phyloP scores from a whole-genome alignment of 2,329 filamentous ascomycete genomes.

The Calonectria montana region DNA sequence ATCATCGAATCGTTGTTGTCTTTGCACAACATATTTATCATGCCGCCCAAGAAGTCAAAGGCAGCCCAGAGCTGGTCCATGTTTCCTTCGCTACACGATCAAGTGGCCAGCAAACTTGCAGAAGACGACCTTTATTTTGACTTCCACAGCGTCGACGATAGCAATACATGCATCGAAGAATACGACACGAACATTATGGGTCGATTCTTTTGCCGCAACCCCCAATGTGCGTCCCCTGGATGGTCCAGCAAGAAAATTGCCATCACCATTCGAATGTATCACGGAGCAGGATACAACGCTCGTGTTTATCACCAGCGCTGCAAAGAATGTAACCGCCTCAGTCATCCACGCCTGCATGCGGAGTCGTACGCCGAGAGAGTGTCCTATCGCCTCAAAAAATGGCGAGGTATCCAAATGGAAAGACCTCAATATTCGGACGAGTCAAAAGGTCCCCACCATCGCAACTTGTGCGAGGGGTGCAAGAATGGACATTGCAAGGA shows the following conservation, averaged over 20 bases:
- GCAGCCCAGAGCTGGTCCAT: slow-evolving; percentile 28
- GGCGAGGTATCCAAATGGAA: slow-evolving; percentile 44
- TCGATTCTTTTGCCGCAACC: slow-evolving; percentile 46
- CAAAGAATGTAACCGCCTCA: slow-evolving; percentile 42
- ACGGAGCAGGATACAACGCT: slow-evolving; percentile 46
- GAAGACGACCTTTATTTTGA: slow-evolving; percentile 27
- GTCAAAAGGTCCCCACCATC: slow-evolving; percentile 37
- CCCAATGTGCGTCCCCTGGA: slow-evolving; percentile 25
- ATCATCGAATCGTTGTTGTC: too few species aligned
- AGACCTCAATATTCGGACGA: not conserved
- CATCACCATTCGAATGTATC: slow-evolving; percentile 49
- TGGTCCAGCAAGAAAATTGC: slow-evolving; percentile 51
- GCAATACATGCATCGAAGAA: slow-evolving; percentile 24
- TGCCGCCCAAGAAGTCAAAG: not conserved
- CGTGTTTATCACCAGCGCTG: slow-evolving; percentile 53
- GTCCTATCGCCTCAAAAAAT: slow-evolving; percentile 50
- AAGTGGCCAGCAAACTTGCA: slow-evolving; percentile 25
- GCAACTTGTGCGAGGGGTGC: slow-evolving; percentile 50
- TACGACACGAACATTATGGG: slow-evolving; percentile 49
- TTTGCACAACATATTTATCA: not conserved
- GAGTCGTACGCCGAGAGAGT: slow-evolving; percentile 50
- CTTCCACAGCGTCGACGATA: slow-evolving; percentile 37
- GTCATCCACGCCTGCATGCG: slow-evolving; percentile 40
- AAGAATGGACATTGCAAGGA: slow-evolving; percentile 44
- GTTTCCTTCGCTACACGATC: slow-evolving; percentile 30